Percentiles rank a stretch among this genome's conserved stretches.
These are phyloP conservation scores for Chrysoporthe puriensis DNA, from an alignment of 2,329 filamentous ascomycete species.

Conservation along the genomic window DNA sequence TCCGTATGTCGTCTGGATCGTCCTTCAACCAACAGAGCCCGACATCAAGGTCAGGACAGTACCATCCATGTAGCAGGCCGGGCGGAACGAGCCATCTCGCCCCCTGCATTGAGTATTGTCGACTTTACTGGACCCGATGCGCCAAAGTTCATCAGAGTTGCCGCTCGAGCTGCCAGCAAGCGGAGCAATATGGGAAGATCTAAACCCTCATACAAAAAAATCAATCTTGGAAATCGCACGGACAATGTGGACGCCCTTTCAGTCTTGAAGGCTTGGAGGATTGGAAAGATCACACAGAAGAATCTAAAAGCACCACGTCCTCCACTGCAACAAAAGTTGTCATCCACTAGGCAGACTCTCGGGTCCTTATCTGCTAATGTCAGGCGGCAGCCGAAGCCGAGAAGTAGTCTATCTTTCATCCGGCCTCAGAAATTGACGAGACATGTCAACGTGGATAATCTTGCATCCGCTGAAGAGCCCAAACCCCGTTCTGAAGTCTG, in stretches of 20 bases:
- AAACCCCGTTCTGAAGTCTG: neutral
- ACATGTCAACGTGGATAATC: slow-evolving; percentile 38
- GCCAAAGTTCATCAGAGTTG: slow-evolving; percentile 63
- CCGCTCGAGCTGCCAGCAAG: slow-evolving; percentile 58
- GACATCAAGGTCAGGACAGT: neutral
- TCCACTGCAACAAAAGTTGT: slow-evolving; percentile 15
- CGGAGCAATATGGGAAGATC: slow-evolving; percentile 55
- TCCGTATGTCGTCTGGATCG: slow-evolving; percentile 27
- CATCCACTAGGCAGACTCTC: slow-evolving; percentile 33
- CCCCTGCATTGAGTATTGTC: slow-evolving; percentile 60
- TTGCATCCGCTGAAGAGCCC: slow-evolving; percentile 32
- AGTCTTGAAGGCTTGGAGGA: slow-evolving; percentile 59
- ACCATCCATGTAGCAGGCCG: slow-evolving; percentile 12
- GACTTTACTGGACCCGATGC: slow-evolving; percentile 59
- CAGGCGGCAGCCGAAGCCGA: neutral
- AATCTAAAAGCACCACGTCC: slow-evolving; percentile 11
- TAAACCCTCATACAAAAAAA: slow-evolving; percentile 59
- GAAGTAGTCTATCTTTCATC: slow-evolving; percentile 31
- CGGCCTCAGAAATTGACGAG: slow-evolving; percentile 35
- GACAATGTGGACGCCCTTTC: slow-evolving; percentile 62
- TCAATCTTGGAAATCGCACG: slow-evolving; percentile 62
- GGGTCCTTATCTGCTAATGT: slow-evolving; percentile 32
- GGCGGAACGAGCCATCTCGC: slow-evolving; percentile 18
- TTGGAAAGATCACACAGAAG: slow-evolving; percentile 52
- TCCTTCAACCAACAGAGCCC: neutral